A percentile compares a stretch with the other conserved stretches of the same genome.
Conservation (phyloP, 305 asterid species). For the Fraxinus platypoda region DNA sequence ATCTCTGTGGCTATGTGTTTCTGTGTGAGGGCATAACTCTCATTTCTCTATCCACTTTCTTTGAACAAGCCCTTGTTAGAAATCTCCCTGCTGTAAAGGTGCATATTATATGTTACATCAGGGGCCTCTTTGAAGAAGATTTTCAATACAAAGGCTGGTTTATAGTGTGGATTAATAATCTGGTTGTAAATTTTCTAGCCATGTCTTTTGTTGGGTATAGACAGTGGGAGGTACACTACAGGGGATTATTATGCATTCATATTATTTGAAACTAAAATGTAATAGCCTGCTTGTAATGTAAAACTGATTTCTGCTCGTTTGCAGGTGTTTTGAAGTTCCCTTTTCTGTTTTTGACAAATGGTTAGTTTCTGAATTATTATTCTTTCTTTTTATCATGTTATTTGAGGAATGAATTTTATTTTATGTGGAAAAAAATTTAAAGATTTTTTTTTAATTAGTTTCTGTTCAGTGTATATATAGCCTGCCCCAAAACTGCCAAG, state of each 20-base stretch:
- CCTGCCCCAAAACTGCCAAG: background rate
- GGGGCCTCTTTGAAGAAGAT: background rate
- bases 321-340: slow-evolving; percentile 56
- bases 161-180: background rate
- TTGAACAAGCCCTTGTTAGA: background rate
- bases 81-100: background rate
- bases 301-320: slow-evolving; percentile 12
- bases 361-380: slow-evolving; percentile 30
- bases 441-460: background rate
- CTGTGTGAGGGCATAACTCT: background rate
- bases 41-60: background rate
- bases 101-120: background rate
- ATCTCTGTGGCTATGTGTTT: background rate
- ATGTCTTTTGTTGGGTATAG: background rate
- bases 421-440: background rate
- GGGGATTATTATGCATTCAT: background rate
- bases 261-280: background rate
- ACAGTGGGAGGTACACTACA: background rate
- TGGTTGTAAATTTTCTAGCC: background rate
- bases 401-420: background rate
- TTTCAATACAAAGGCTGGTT: background rate
- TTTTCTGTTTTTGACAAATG: slow-evolving; percentile 58
- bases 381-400: background rate
- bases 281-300: background rate
- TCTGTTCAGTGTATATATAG: background rate